Evolutionary conservation across 352 stramenopile genomes (phyloP).

Genomic region (Aphanomyces euteiches): DNA sequence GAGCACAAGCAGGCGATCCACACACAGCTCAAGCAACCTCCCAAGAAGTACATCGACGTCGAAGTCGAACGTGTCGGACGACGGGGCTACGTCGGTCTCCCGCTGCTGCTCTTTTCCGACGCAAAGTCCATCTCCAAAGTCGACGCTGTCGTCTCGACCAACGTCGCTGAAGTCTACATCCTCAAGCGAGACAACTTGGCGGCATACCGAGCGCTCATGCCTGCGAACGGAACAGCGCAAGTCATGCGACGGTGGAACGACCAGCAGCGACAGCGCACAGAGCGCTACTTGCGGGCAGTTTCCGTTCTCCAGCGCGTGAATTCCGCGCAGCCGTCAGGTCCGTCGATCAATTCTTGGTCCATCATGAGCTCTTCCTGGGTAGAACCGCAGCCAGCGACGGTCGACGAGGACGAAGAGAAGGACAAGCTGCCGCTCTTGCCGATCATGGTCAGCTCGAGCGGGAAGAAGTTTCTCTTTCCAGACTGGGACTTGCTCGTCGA

Average conservation of each 20-base stretch:
- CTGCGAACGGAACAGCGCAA: slow-evolving; percentile 1
- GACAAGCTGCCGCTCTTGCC: not conserved
- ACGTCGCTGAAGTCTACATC: not conserved
- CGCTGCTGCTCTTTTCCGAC: not conserved
- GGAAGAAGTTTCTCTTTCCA: slow-evolving; percentile 23
- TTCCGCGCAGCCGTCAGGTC: not conserved
- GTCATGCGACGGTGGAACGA: not conserved
- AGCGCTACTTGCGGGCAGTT: not conserved
- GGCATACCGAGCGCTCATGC: slow-evolving; percentile 13
- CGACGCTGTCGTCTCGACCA: slow-evolving; percentile 5
- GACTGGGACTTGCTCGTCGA: slow-evolving; percentile 26
- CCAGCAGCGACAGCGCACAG: not conserved
- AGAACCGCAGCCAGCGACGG: not conserved
- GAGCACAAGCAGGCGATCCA: not conserved
- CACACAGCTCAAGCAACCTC: not conserved
- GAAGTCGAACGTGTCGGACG: slow-evolving; percentile 10
- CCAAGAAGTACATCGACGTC: slow-evolving; percentile 12
- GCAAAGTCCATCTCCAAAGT: slow-evolving; percentile 1
- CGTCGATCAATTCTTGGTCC: too few relatives aligned
- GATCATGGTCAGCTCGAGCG: slow-evolving; percentile 5
- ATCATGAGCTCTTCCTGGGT: not conserved
- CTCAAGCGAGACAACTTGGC: slow-evolving; percentile 9
- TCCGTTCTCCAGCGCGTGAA: not conserved
- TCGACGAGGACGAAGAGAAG: not conserved
- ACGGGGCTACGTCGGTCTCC: slow-evolving; percentile 4